Evolutionary conservation across 2,329 filamentous ascomycete genomes (phyloP).

Genomic region (Ophiocordyceps polyrhachis-furcata): DNA sequence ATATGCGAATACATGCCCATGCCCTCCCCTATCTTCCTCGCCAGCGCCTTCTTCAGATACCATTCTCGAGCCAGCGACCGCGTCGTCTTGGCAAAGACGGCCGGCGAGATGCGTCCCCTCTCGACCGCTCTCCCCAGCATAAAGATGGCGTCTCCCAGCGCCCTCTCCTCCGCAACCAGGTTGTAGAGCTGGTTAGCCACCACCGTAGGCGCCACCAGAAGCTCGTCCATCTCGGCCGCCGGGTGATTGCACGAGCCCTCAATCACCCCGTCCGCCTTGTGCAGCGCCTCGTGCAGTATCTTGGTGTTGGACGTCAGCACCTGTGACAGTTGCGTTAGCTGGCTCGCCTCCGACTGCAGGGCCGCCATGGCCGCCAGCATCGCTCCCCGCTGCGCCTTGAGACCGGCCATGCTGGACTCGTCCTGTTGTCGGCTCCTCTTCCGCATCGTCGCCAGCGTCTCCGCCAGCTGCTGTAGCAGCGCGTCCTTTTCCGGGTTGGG

Average conservation of each 20-base stretch:
- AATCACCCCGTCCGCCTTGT: slow-evolving; percentile 62
- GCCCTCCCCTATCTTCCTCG: slow-evolving; percentile 56
- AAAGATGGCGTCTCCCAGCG: slow-evolving; percentile 72
- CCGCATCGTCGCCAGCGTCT: slow-evolving; percentile 49
- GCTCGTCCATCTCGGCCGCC: slow-evolving; percentile 67
- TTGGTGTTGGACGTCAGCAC: slow-evolving; percentile 59
- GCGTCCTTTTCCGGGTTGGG: slow-evolving; percentile 93
- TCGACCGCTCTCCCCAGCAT: slow-evolving; percentile 60
- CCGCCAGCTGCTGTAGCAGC: slow-evolving; percentile 57
- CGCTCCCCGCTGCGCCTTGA: slow-evolving; percentile 62
- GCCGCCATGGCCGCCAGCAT: slow-evolving; percentile 50
- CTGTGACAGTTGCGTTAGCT: slow-evolving; percentile 50
- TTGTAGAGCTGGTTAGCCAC: slow-evolving; percentile 87
- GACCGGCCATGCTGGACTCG: slow-evolving; percentile 50
- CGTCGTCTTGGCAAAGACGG: slow-evolving; percentile 65
- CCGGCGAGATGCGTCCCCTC: slow-evolving; percentile 47
- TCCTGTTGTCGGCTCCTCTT: slow-evolving; percentile 54
- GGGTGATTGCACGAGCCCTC: slow-evolving; percentile 48
- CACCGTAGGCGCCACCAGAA: slow-evolving; percentile 83
- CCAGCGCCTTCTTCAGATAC: slow-evolving; percentile 68
- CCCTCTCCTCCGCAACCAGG: slow-evolving; percentile 73
- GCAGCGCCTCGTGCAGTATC: slow-evolving; percentile 59
- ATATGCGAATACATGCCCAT: slow-evolving; percentile 38
- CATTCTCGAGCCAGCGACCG: slow-evolving; percentile 58
- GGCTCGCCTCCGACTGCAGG: slow-evolving; percentile 55